Percentiles rank a stretch among this genome's conserved stretches.
phyloP scores from a whole-genome alignment of 148 eudicot species.

The Amaranthus hypochondriacus region DNA sequence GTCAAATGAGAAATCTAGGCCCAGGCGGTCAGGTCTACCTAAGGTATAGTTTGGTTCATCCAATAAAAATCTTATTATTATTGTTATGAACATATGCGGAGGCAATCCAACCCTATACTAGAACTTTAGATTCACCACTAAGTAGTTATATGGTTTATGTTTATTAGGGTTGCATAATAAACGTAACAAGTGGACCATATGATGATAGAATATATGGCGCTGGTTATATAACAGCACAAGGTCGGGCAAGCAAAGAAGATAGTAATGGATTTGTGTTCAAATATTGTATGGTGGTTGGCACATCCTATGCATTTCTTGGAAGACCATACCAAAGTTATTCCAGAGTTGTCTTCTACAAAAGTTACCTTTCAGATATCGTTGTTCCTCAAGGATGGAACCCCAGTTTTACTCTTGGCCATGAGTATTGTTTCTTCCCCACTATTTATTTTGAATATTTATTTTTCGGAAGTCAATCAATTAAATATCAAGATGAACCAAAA shows the following conservation, averaged over 20 bases:
- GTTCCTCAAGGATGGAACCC: slow-evolving; percentile 19
- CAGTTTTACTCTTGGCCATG: slow-evolving; percentile 1
- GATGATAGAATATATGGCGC: slow-evolving; percentile 24
- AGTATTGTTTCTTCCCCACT: background rate
- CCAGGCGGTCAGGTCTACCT: no score
- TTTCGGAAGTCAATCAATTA: no score
- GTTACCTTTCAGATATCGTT: slow-evolving; percentile 1
- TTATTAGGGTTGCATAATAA: slow-evolving; percentile 12
- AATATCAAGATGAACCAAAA: no score
- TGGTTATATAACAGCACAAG: slow-evolving; percentile 19
- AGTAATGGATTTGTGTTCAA: slow-evolving; percentile 16
- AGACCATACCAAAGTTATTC: slow-evolving; percentile 9
- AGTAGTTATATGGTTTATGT: no score
- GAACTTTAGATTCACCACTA: no score
- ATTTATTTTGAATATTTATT: no score
- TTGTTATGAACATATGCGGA: no score
- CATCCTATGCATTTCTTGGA: slow-evolving; percentile 8
- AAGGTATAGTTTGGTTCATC: no score
- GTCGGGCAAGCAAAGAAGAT: background rate
- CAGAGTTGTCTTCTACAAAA: slow-evolving; percentile 10
- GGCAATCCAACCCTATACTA: no score
- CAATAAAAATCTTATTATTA: no score
- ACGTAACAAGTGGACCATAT: slow-evolving; percentile 16
- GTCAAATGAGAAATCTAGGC: no score
- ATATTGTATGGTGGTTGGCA: slow-evolving; percentile 10